These are phyloP conservation scores for Trichosanthes cucumerina DNA, from an alignment of 306 rosid species.

Conservation along the genomic window DNA sequence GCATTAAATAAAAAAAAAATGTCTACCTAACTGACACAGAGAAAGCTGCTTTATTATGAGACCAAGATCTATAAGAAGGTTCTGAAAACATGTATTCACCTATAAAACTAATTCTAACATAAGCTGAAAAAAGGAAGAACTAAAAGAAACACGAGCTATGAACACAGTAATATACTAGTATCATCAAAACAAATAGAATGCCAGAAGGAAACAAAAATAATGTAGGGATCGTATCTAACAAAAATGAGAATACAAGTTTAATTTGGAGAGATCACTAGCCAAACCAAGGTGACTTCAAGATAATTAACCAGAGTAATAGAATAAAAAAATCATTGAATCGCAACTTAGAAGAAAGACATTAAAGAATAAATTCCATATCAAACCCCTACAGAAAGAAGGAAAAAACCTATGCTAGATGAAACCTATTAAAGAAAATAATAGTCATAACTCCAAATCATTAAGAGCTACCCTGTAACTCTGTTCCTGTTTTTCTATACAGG, in stretches of 20 bases:
- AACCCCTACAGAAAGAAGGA: not conserved
- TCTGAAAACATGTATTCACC: not conserved
- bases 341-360: not conserved
- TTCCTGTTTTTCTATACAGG: not conserved
- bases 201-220: not conserved
- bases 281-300: not conserved
- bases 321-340: not conserved
- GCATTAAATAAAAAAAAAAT: slow-evolving; percentile 14
- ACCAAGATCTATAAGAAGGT: not conserved
- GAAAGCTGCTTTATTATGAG: not conserved
- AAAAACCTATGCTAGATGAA: not conserved
- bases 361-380: not conserved
- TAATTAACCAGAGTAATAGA: not conserved
- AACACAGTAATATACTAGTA: not conserved
- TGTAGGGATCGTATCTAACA: not conserved
- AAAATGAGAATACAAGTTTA: not conserved
- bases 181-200: slow-evolving; percentile 1
- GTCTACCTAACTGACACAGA: not conserved
- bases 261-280: not conserved
- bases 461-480: not conserved
- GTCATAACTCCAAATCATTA: not conserved
- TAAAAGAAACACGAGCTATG: not conserved
- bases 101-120: not conserved
- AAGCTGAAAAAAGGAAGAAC: not conserved
- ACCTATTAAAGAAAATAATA: not conserved